A percentile compares a stretch with the other conserved stretches of the same genome.
phyloP scores from a whole-genome alignment of 2,329 filamentous ascomycete genomes.

The Aspergillus sp. region DNA sequence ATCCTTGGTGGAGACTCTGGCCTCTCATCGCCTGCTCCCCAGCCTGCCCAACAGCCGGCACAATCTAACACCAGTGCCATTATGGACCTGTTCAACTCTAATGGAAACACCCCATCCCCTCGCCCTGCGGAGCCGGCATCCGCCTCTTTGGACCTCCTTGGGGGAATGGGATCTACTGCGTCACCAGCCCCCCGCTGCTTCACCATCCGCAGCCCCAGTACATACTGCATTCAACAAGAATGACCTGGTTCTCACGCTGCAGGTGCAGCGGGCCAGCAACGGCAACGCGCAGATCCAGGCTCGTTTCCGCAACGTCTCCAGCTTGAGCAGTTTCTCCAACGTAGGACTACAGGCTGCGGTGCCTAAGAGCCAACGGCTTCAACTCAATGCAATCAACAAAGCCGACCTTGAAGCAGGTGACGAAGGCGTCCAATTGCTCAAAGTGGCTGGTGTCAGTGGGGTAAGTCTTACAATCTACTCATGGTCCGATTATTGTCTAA shows the following conservation, averaged over 20 bases:
- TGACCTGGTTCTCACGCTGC: conserved; percentile 73
- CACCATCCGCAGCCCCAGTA: conserved; percentile 41
- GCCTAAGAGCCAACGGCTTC: conserved; percentile 91
- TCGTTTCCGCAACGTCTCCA: conserved; percentile 73
- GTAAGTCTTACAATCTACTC: conserved; percentile 56
- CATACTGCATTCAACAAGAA: conserved; percentile 83
- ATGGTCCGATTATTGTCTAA: conserved; percentile 20
- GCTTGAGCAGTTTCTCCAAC: conserved; percentile 60
- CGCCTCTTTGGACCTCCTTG: conserved; percentile 30
- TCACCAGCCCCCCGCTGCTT: conserved; percentile 47
- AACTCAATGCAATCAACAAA: conserved; percentile 83
- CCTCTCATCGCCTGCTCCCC: conserved; percentile 50
- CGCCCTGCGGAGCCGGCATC: conserved; percentile 45
- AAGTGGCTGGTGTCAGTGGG: conserved; percentile 76
- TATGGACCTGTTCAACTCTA: conserved; percentile 77
- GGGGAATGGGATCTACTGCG: conserved; percentile 42
- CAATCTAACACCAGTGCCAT: conserved; percentile 65
- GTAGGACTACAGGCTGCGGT: conserved; percentile 92
- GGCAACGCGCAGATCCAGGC: conserved; percentile 77
- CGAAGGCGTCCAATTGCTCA: conserved; percentile 88
- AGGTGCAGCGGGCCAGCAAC: conserved; percentile 67
- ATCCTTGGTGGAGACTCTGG: conserved; percentile 74
- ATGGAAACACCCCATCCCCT: conserved; percentile 43
- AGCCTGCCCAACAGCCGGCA: conserved; percentile 47
- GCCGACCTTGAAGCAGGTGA: conserved; percentile 69